Conservation (phyloP, 768 basidiomycete genomes). For the Arthromyces matolae region DNA sequence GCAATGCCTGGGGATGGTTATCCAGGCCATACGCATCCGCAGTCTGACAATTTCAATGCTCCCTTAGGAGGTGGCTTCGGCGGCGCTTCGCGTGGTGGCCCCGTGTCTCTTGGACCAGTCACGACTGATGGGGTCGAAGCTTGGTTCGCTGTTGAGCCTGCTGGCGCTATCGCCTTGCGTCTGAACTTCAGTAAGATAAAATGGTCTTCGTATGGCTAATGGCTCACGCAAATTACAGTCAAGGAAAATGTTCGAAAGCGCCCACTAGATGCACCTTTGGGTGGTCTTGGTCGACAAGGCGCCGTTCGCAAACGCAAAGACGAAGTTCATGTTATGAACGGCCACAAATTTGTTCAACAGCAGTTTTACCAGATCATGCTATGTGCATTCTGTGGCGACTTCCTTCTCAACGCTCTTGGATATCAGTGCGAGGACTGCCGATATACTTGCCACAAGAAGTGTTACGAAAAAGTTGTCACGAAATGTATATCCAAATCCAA, state of each 20-base stretch:
- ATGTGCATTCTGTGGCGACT: slow-evolving; percentile 97
- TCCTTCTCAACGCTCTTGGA: slow-evolving; percentile 94
- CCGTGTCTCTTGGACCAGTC: slow-evolving; percentile 32
- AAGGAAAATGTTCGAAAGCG: slow-evolving; percentile 97
- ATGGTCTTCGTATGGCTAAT: slow-evolving; percentile 7
- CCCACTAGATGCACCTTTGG: slow-evolving; percentile 80
- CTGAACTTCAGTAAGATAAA: slow-evolving; percentile 83
- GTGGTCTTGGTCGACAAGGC: slow-evolving; percentile 94
- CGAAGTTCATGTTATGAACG: slow-evolving; percentile 99
- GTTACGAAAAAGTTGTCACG: slow-evolving; percentile 97
- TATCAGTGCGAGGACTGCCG: slow-evolving; percentile 99
- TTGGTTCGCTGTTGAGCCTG: slow-evolving; percentile 97
- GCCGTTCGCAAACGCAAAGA: slow-evolving; percentile 97
- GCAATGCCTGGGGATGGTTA: slow-evolving; percentile 70
- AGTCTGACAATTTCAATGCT: slow-evolving; percentile 42
- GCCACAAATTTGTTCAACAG: slow-evolving; percentile 94
- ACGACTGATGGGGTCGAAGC: slow-evolving; percentile 83
- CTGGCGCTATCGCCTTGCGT: slow-evolving; percentile 84
- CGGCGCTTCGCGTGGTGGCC: slow-evolving; percentile 38
- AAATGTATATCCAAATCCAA: slow-evolving; percentile 99
- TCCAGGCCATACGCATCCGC: slow-evolving; percentile 28
- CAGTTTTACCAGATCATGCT: slow-evolving; percentile 99
- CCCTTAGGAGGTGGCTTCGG: slow-evolving; percentile 48
- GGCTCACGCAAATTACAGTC: slow-evolving; percentile 46
- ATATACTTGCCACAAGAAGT: slow-evolving; percentile 99